Percentiles rank a stretch among this genome's conserved stretches.
Conservation (phyloP, 2,329 filamentous ascomycete genomes). For the Pleoardoris graminearum region DNA sequence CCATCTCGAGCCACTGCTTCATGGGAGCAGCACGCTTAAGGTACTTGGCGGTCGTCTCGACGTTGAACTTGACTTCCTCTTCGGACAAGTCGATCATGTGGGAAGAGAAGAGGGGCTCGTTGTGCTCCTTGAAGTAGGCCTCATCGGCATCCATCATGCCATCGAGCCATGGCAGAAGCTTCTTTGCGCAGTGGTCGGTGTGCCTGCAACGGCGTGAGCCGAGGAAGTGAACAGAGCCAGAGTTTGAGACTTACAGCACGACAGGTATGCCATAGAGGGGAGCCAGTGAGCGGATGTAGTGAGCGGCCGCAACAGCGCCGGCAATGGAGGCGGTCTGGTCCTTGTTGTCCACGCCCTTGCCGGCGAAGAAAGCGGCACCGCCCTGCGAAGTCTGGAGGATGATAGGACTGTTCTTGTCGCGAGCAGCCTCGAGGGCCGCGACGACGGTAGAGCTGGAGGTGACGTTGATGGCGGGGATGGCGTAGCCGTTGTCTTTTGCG, state of each 20-base stretch:
- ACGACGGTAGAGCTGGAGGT: constrained; percentile 89
- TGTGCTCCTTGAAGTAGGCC: constrained; percentile 89
- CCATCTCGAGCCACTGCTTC: constrained; percentile 99
- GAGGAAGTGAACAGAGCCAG: neutral
- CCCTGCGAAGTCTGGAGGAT: constrained; percentile 94
- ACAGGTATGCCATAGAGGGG: constrained; percentile 81
- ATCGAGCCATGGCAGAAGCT: constrained; percentile 96
- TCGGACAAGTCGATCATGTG: constrained; percentile 98
- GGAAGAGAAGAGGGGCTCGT: constrained; percentile 89
- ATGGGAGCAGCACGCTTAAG: constrained; percentile 91
- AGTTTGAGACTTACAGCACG: constrained; percentile 57
- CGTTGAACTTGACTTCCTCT: constrained; percentile 85
- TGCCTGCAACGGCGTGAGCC: constrained; percentile 52
- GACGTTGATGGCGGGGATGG: constrained; percentile 53
- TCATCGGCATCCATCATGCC: constrained; percentile 79
- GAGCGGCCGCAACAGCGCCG: constrained; percentile 79
- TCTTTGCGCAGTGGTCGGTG: constrained; percentile 99
- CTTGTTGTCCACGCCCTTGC: constrained; percentile 47
- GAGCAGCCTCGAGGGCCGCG: constrained; percentile 83
- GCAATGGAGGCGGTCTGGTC: constrained; percentile 86
- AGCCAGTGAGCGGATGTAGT: constrained; percentile 89
- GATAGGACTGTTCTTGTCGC: constrained; percentile 87
- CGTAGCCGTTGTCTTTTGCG: constrained; percentile 73
- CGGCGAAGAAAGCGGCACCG: constrained; percentile 71
- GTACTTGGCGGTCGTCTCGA: constrained; percentile 89